Evolutionary conservation across 2,329 filamentous ascomycete species (phyloP).

Genomic region (Thielaviopsis euricoi): DNA sequence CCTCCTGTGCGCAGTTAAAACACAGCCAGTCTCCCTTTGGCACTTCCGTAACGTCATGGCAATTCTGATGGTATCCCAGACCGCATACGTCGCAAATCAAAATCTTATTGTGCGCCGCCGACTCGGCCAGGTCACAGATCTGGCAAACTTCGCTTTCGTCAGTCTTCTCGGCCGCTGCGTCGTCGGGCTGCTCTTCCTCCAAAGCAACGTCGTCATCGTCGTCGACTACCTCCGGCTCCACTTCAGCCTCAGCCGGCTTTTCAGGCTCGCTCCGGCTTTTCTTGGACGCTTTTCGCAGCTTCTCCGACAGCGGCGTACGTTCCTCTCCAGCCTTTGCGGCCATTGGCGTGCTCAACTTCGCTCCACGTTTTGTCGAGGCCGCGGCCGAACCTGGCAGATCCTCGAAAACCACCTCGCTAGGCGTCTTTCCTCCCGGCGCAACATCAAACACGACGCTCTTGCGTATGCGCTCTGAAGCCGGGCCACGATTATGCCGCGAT

Average conservation of each 20-base stretch:
- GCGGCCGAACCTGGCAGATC: conserved; percentile 28
- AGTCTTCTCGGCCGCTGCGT: conserved; percentile 15
- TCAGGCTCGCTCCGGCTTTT: conserved; percentile 10
- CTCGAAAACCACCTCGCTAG: conserved; percentile 32
- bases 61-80: conserved; percentile 43
- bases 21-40: conserved; percentile 50
- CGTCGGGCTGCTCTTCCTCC: conserved; percentile 12
- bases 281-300: conserved; percentile 12
- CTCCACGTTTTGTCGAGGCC: conserved; percentile 4
- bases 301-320: conserved; percentile 9
- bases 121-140: conserved; percentile 41
- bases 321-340: background rate
- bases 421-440: conserved; percentile 14
- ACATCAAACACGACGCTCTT: conserved; percentile 41
- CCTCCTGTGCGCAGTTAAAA: conserved; percentile 36
- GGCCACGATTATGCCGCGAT: conserved; percentile 24
- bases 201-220: background rate
- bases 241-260: conserved; percentile 13
- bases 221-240: conserved; percentile 18
- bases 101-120: conserved; percentile 42
- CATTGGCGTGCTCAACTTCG: background rate
- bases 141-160: conserved; percentile 39
- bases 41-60: conserved; percentile 38
- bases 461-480: conserved; percentile 19
- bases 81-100: conserved; percentile 49